Evolutionary conservation across 495 filamentous ascomycete genomes (phyloP), one percentile per base, ranked within the genome.

Genomic region (Daldinia bambusicola): DNA sequence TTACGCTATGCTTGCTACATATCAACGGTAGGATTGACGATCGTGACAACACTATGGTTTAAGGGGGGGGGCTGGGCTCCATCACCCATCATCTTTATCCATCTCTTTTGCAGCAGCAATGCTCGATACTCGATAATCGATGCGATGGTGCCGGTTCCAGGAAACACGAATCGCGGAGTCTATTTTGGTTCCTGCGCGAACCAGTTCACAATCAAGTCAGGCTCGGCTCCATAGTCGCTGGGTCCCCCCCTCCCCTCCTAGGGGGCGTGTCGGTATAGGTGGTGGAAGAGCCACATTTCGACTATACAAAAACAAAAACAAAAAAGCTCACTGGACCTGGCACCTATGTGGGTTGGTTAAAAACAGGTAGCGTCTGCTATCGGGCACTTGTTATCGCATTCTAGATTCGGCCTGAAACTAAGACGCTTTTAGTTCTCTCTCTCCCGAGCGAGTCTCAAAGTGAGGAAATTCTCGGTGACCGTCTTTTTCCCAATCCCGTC

Each of bases 381-480:
- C 59, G 52, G 50, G 31, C 40, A 26, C 51, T 22, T 57, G 53
- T 63, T n/a, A 26, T 63, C 40, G 34, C 51, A 63, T 63, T 63
- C 66, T 65, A 59, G 53, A 63, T 55, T 66, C 41, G 36, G 18
- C 51, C 68, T 71, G 45, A 58, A 55, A 43, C 57, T 30, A 36
- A 36, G 13, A 34, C 53, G n/a, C 38, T 14, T 48, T 26, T 26
- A 26, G 26, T 26, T 26, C n/a, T n/a, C n/a, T n/a, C n/a, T 26
- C 26, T 3, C 26, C 3, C 26, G 26, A 3, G 3, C 26, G 1
- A 1, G 26, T 26, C 26, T 26, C 26, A 3, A 26, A 26, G 26
- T 1, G 70, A 63, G 57, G 69, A 16, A 69, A 40, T 48, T 16
- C 31, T 31, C 36, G 50, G 37, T 59, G 69, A 64, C 40, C 58